Base-by-base conservation (phyloP, 352 stramenopile species). In the Plasmopara viticola region DNA sequence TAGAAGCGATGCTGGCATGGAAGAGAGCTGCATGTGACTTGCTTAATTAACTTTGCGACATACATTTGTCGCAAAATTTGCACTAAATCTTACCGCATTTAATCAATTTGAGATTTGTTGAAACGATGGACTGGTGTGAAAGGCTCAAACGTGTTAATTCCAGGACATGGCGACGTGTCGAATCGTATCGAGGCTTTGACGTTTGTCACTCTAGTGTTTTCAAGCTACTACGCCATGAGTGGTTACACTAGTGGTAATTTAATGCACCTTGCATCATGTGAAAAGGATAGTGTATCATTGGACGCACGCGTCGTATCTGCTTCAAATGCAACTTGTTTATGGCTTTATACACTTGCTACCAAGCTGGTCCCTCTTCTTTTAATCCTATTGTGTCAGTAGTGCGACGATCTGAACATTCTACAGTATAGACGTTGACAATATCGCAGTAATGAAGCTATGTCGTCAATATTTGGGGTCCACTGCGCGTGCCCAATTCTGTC, bases 131-230 rank as follows among this genome's bases (percentile, higher is more conserved):
- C 92, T 13, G 82, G 84, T 0, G 72, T 98, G 25, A 98, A 98
- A 57, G 92, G 98, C 62, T 97, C 95, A 40, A 93, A 93, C 13
- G 79, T 85, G 51, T 65, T 98, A 3, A 95, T 98, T 56, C 95
- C 95, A 6, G 95, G 96, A 50, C 94, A 98, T 60, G 95, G 95
- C 15, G 95, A 94, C 9, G 83, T 98, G 2, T 69, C 98, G 34
- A 94, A 98, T 58, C 83, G 93, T 17, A 90, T 98, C 17, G 94
- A 98, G 56, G 95, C 88, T 15, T 95, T 97, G 42, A 95, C 98
- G 56, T 98, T 98, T 51, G 66, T 76, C 4, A 74, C 74, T 14
- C 53, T 86, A 13, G 66, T 89, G 6, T 89, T 89, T 48, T 66
- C 75, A 5, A 47, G 75, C 7, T 86, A 86, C 45, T 82, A 75